Evolutionary conservation across 495 filamentous ascomycete genomes (phyloP).

Genomic region (Penicillium subrubescens): DNA sequence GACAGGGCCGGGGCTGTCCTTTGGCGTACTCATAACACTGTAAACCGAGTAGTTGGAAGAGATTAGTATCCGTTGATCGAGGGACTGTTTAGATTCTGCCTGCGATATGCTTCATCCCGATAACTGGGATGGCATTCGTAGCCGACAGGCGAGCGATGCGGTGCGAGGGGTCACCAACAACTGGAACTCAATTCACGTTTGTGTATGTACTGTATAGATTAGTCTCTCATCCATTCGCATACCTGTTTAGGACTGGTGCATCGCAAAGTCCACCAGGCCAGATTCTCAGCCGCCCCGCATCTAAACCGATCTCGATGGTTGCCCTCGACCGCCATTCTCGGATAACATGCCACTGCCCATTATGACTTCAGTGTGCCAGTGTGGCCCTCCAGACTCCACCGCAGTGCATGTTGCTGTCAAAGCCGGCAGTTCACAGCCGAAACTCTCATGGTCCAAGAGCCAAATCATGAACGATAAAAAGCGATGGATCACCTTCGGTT

Average conservation of each 20-base stretch:
- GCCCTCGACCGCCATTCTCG: not conserved
- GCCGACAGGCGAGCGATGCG: not conserved
- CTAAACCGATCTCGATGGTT: not conserved
- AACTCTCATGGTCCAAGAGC: not conserved
- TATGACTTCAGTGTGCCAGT: not conserved
- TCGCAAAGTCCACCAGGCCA: not conserved
- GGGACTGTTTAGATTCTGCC: not conserved
- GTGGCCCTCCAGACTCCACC: not conserved
- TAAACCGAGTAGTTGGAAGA: not conserved
- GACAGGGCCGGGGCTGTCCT: not conserved
- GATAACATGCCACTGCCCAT: not conserved
- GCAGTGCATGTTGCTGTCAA: not conserved
- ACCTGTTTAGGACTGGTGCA: not conserved
- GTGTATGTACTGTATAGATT: not conserved
- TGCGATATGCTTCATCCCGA: not conserved
- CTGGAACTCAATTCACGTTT: not conserved
- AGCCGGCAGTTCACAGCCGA: not conserved
- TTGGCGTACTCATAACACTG: not conserved
- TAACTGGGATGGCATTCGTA: not conserved
- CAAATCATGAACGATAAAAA: not conserved
- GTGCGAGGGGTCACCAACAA: not conserved
- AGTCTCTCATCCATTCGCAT: not conserved
- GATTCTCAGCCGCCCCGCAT: constrained; percentile 1
- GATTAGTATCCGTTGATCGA: not conserved
- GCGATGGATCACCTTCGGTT: not conserved